Base-by-base conservation (phyloP, 1,139 yeast species). In the Geotrichum macrosporum region DNA sequence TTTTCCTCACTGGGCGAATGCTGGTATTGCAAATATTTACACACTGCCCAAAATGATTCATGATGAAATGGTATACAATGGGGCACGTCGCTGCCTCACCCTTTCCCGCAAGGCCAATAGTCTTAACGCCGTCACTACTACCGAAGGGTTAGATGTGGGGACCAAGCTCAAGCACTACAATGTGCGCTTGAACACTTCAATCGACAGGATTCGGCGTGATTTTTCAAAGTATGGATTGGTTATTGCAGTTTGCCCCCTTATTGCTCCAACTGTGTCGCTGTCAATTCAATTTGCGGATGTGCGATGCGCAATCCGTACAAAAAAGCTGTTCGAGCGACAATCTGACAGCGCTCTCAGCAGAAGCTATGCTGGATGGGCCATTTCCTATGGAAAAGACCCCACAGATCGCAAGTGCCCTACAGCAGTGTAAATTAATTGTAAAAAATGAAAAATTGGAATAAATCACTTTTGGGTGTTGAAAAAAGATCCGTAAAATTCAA, bases 351-450 rank as follows among this genome's bases (percentile, higher is more conserved):
- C 46, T 55, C 33, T 47, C 8, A 41, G 42, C 8, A 32, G 55
- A n/a, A 77, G 73, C 54, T 84, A 80, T 57, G 63, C 63, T 6
- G 75, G 68, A 5, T 85, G 94, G 94, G 64, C 70, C 9, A 65
- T 82, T 2, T 74, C 79, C 75, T 85, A 77, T 58, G 87, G 84
- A 0, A 74, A 73, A 44, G 95, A 85, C 60, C 76, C 78, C 1
- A 72, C 86, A 5, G 92, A 83, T 53, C 70, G 68, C 51, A 79
- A 76, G 4, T 73, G 77, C 52, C 60, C 60, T 4, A 47, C 52
- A 1, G 33, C 51, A 3, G 35, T 54, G n/a, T 46, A 30, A 30
- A 12, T 34, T n/a, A n/a, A n/a, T n/a, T n/a, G n/a, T n/a, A n/a
- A n/a, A n/a, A n/a, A n/a, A n/a, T n/a, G n/a, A n/a, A n/a, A n/a